Evolutionary conservation across 1,284 basidiomycete species (phyloP), one percentile per base, ranked within the genome.

Genomic region (Sporisorium graminicola): DNA sequence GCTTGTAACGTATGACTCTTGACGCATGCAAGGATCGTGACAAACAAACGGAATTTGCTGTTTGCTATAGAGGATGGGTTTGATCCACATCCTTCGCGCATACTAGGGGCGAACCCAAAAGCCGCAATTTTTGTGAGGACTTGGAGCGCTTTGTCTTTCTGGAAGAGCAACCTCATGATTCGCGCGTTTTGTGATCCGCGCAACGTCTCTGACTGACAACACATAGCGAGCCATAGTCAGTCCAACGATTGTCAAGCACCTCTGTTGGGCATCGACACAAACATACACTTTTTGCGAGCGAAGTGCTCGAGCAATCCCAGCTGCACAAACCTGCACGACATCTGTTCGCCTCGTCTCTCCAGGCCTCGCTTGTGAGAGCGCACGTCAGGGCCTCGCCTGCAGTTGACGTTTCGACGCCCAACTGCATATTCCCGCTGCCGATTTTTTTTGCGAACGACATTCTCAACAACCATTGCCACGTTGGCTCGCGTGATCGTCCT

Each of bases 331-430:
- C 47, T 49, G 26, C 18, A 18, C 29, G 16, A 27, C 12, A 10
- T 46, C 22, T 27, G 16, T 16, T 49, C 47, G 42, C 16, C 46
- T 47, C 16, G 47, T 27, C 18, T 49, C 47, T 27, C 44, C 44
- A n/a, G n/a, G n/a, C n/a, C n/a, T 16, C 46, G 46, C 26, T 26
- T 47, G 24, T 16, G 47, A 18, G 47, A 18, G 22, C 27, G 22
- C 47, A 49, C 27, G 47, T 27, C 47, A 49, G 37, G 37, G 16
- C 47, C 47, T 49, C 47, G 47, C 24, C 27, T 49, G 29, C 22
- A 18, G 26, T 29, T 29, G 47, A 49, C 47, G 47, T 49, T 49
- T 29, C 47, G 47, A 49, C 47, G 47, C 47, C 47, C 47, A 49
- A 29, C 16, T 49, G 47, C 47, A 49, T 49, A n/a, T 29, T 7